phyloP scores from a whole-genome alignment of 1,284 basidiomycete genomes.

The Ceratobasidium sp. region DNA sequence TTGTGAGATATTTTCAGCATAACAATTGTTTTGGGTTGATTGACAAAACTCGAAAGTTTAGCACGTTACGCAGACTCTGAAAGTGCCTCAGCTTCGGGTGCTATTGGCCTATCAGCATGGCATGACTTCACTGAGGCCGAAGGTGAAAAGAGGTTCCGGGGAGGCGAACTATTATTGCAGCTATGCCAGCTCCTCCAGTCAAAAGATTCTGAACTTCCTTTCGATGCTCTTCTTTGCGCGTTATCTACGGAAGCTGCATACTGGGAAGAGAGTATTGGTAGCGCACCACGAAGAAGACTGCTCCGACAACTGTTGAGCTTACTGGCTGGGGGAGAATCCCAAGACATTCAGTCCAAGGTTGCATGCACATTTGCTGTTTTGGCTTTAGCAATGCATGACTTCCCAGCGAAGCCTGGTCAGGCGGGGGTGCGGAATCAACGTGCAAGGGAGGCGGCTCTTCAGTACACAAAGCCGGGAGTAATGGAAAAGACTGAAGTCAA shows the following conservation, averaged over 20 bases:
- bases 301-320: too few relatives aligned
- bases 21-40: background rate
- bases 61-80: background rate
- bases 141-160: background rate
- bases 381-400: too few relatives aligned
- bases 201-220: background rate
- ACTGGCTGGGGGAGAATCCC: too few relatives aligned
- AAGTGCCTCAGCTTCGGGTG: background rate
- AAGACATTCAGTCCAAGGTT: too few relatives aligned
- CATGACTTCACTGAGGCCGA: background rate
- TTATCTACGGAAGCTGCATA: constrained; percentile 1
- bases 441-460: too few relatives aligned
- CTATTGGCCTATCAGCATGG: constrained; percentile 9
- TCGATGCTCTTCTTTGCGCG: background rate
- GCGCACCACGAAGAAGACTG: too few relatives aligned
- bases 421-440: too few relatives aligned
- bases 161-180: background rate
- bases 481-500: too few relatives aligned
- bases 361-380: too few relatives aligned
- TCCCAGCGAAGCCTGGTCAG: too few relatives aligned
- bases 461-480: too few relatives aligned
- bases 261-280: constrained; percentile 1
- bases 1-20: background rate
- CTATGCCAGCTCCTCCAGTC: background rate
- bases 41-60: background rate